Evolutionary conservation across 202 grass and related monocot genomes (phyloP), one percentile per base, ranked within the genome.

Genomic region (Tripidium arundinaceum): DNA sequence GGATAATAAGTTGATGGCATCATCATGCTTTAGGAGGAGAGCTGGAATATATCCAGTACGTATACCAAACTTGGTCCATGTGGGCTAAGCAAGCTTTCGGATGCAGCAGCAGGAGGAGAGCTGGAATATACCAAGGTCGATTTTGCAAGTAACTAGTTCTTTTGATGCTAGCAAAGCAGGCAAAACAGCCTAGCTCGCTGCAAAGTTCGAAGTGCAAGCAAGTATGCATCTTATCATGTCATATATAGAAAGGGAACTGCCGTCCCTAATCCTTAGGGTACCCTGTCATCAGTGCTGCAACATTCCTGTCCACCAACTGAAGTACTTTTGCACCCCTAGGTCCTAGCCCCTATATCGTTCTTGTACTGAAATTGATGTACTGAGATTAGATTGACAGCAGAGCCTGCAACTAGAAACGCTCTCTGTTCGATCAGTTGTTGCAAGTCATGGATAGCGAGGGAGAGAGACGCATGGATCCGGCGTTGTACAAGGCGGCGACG

Each of bases 401-500:
- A 65, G 19, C 47, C 59, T 14, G 27, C 18, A 47, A 12, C 26
- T 64, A 62, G 41, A 47, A 46, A 14, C 25, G 9, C 11, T 5
- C 25, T 2, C 10, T 24, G 27, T 47, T 63, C 18, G 5, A 65
- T 40, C 24, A 22, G 46, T 4, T n/a, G 24, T 19, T 7, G 14
- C 8, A 18, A 37, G 33, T 0, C 25, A 46, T 46, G 39, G 74
- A 77, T 3, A 46, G 16, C 10, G 40, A 46, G 33, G 37, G 16
- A 36, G 29, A 36, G 47, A 54, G 2, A 54, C 19, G 47, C 31
- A 94, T 94, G 92, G 65, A 89, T 21, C 81, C 83, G 5, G 9
- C 7, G 11, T 29, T 94, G 68, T 49, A 83, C 69, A 83, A 77
- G 79, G 86, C 86, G 15, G 92, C 86, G 31, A 68, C 50, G 43